Evolutionary conservation across 108 stramenopile genomes (phyloP), one percentile per base, ranked within the genome.

Genomic region (Seminavis robusta): DNA sequence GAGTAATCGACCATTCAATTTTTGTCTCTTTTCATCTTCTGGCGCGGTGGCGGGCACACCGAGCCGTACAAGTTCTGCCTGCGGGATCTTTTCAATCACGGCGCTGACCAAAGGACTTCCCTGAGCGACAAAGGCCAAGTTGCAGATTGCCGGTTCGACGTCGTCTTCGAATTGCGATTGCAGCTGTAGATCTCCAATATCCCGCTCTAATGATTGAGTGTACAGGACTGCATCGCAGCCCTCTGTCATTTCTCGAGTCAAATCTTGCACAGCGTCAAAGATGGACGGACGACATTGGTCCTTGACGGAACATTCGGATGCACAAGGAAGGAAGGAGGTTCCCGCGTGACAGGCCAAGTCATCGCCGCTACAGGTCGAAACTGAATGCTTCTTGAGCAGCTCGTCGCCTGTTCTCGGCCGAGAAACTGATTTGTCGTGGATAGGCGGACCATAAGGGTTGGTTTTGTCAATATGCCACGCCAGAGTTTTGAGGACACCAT

Each of bases 181-280:
- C 30, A 84, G 42, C 13, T 54, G 28, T 1, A 81, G 29, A 28
- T 72, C 62, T 33, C 69, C 33, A 10, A 77, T 73, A 43, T 84
- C 65, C 32, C 67, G 61, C 6, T 77, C 84, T 43, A 90, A 67
- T n/a, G 69, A 57, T 47, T 76, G 67, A 1, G 82, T 90, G 72
- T 86, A 90, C 40, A 90, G 56, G 19, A 86, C 84, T 46, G 73
- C 56, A 29, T 82, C 76, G 45, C 88, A 90, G 25, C 67, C 84
- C 42, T 78, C 83, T 9, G 88, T 77, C 11, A 80, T 54, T 9
- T 77, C 65, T 10, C 47, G 51, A 3, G 70, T 28, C 41, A 83
- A 38, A 5, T 59, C 21, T n/a, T n/a, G 31, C 8, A 76, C 57
- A 40, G 50, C 52, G 52, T 90, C 88, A 70, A 84, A 90, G 2